Percentiles rank a stretch among this genome's conserved stretches.
Evolutionary conservation across 176 grass and related monocot genomes (phyloP).

Genomic region (Avena atlantica): DNA sequence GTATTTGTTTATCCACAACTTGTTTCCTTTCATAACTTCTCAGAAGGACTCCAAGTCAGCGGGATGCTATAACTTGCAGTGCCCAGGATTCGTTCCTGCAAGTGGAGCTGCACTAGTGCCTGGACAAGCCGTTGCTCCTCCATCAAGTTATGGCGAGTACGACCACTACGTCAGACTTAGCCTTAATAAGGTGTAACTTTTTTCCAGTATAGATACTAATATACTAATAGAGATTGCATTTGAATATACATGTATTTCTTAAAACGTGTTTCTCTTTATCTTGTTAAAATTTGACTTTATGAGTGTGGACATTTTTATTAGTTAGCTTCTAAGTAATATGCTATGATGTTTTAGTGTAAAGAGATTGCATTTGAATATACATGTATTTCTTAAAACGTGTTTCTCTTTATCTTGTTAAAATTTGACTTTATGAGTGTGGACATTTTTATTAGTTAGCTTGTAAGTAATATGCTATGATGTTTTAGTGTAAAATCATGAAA

Average conservation of each 20-base stretch:
- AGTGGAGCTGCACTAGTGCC: slow-evolving; percentile 30
- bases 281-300: neutral
- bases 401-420: neutral
- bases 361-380: too few relatives aligned
- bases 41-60: neutral
- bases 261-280: too few relatives aligned
- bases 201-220: too few relatives aligned
- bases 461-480: neutral
- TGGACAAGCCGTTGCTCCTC: slow-evolving; percentile 31
- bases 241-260: too few relatives aligned
- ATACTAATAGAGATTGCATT: too few relatives aligned
- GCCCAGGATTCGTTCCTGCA: slow-evolving; percentile 43
- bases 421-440: neutral
- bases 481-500: neutral
- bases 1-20: neutral
- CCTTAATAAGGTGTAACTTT: slow-evolving; percentile 28
- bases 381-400: too few relatives aligned
- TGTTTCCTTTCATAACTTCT: neutral
- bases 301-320: neutral
- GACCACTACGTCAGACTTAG: slow-evolving; percentile 34
- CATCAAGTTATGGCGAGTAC: slow-evolving; percentile 20
- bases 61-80: slow-evolving; percentile 43
- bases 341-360: neutral
- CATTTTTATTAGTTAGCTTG: neutral
- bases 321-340: neutral